These are phyloP conservation scores for Tetradesmus obliquus DNA, from an alignment of 139 green algal genomes.

Conservation along the genomic window DNA sequence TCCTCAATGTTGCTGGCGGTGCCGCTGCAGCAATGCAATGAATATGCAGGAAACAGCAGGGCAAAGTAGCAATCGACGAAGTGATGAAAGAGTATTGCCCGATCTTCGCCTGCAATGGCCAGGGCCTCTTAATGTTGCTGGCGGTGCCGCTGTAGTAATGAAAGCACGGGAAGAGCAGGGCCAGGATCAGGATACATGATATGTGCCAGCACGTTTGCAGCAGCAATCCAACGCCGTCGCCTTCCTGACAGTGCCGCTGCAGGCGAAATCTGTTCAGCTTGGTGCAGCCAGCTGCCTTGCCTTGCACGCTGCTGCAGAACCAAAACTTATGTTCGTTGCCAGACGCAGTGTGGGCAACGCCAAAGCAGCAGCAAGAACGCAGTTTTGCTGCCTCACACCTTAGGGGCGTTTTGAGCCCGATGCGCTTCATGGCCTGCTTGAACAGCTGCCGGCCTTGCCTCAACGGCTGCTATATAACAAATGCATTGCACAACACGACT, in stretches of 20 bases:
- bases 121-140: constrained; percentile 75
- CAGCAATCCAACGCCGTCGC: no score
- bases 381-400: not conserved
- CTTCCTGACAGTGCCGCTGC: not conserved
- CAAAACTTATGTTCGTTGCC: no score
- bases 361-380: not conserved
- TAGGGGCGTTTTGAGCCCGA: constrained; percentile 75
- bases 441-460: constrained; percentile 82
- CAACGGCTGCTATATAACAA: not conserved
- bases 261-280: not conserved
- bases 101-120: constrained; percentile 55
- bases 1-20: constrained; percentile 77
- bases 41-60: not conserved
- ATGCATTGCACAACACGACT: not conserved
- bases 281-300: not conserved
- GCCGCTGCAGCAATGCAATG: constrained; percentile 4
- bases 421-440: constrained; percentile 81
- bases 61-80: not conserved
- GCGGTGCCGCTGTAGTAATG: constrained; percentile 51
- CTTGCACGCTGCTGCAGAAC: not conserved
- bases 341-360: no score
- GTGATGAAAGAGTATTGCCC: not conserved
- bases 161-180: no score
- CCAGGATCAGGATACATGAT: no score
- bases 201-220: no score